Conservation (phyloP, 352 stramenopile species). For the Phytophthora citricola region DNA sequence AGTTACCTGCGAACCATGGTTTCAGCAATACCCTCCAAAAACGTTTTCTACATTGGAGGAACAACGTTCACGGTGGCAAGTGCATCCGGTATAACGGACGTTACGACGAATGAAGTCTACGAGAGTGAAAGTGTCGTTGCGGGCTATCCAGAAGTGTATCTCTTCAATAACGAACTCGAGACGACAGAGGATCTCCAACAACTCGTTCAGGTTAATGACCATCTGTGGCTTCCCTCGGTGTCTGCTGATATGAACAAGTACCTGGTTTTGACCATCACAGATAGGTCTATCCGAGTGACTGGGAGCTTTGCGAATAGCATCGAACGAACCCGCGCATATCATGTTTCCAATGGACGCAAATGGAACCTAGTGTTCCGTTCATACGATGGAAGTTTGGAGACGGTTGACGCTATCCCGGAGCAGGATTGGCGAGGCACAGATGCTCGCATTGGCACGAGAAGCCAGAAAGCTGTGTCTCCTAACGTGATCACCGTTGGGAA, state of each 20-base stretch:
- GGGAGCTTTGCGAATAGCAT: constrained; percentile 57
- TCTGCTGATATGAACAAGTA: constrained; percentile 62
- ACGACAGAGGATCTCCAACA: constrained; percentile 64
- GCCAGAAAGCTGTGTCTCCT: constrained; percentile 40
- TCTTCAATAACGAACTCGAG: constrained; percentile 71
- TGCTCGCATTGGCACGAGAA: constrained; percentile 53
- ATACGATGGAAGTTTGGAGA: constrained; percentile 60
- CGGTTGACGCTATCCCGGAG: constrained; percentile 62
- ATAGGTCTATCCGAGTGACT: constrained; percentile 52
- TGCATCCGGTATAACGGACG: constrained; percentile 22
- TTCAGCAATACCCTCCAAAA: constrained; percentile 9
- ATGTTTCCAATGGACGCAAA: constrained; percentile 54
- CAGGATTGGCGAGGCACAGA: constrained; percentile 68
- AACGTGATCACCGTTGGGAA: constrained; percentile 64
- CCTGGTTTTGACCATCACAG: constrained; percentile 30
- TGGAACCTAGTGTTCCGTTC: constrained; percentile 81
- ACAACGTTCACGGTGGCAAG: constrained; percentile 44
- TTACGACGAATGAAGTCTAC: constrained; percentile 54
- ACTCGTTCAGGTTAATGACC: constrained; percentile 42
- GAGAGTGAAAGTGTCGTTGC: constrained; percentile 37
- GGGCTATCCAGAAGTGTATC: constrained; percentile 42
- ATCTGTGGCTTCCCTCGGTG: constrained; percentile 60
- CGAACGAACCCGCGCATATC: constrained; percentile 38
- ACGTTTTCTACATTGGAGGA: constrained; percentile 50
- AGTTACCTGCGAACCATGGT: constrained; percentile 55